A percentile compares a stretch with the other conserved stretches of the same genome.
phyloP scores from a whole-genome alignment of 139 green algal species.

The Coelastrella sp. region DNA sequence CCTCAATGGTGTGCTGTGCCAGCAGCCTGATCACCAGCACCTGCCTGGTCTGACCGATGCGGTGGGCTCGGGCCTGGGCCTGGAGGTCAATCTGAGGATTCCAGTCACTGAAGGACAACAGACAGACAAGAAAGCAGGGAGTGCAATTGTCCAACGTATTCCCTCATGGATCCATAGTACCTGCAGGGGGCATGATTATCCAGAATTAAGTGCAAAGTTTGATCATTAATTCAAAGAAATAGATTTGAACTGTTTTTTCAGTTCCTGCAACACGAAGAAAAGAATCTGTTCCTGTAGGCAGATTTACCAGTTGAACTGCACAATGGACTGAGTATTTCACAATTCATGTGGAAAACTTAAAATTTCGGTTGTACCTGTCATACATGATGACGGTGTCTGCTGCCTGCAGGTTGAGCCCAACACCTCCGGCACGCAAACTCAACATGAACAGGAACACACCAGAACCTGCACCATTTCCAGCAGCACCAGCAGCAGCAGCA shows the following conservation, averaged over 20 bases:
- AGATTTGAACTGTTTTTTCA: too few relatives aligned
- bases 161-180: too few relatives aligned
- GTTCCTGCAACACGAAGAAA: too few relatives aligned
- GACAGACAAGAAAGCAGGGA: too few relatives aligned
- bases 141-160: too few relatives aligned
- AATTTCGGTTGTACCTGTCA: slow-evolving; percentile 58
- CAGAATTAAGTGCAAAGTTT: too few relatives aligned
- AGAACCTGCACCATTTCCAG: slow-evolving; percentile 52
- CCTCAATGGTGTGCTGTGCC: slow-evolving; percentile 77
- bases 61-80: slow-evolving; percentile 94
- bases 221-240: too few relatives aligned
- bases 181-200: too few relatives aligned
- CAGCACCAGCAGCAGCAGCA: not conserved
- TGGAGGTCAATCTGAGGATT: slow-evolving; percentile 78
- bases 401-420: slow-evolving; percentile 91
- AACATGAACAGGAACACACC: slow-evolving; percentile 79
- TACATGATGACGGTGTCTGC: slow-evolving; percentile 93
- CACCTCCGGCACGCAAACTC: slow-evolving; percentile 79
- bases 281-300: too few relatives aligned
- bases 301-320: too few relatives aligned
- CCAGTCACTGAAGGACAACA: slow-evolving; percentile 55
- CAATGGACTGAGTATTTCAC: too few relatives aligned
- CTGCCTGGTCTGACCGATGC: slow-evolving; percentile 88
- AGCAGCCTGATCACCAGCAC: slow-evolving; percentile 83
- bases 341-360: too few relatives aligned